Percentiles rank a stretch among this genome's conserved stretches.
Conservation (phyloP, 108 stramenopile species). For the Conticribra weissflogii region DNA sequence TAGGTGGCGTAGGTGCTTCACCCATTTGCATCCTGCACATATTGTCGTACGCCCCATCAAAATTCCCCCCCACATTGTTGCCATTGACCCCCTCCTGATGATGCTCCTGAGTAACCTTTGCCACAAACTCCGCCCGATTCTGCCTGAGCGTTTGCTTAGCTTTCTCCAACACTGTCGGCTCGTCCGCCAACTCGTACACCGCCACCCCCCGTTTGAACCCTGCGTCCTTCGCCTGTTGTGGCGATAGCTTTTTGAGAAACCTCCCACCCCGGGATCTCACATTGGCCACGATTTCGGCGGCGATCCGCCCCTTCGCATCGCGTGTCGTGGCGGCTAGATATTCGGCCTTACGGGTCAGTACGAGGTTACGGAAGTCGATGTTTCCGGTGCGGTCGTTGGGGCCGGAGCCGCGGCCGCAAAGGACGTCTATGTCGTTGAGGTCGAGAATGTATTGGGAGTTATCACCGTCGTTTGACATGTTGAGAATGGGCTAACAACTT, state of each 20-base stretch:
- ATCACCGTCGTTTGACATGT: background rate
- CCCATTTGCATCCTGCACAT: background rate
- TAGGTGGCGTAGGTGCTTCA: background rate
- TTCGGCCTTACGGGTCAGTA: constrained; percentile 33
- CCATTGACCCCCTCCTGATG: constrained; percentile 4
- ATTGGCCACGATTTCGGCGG: constrained; percentile 29
- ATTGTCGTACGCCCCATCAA: background rate
- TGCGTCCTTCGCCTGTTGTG: constrained; percentile 25
- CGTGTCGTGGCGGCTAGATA: constrained; percentile 48
- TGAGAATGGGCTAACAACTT: background rate
- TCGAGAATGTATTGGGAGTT: constrained; percentile 24
- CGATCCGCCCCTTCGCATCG: constrained; percentile 47
- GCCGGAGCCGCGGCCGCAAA: constrained; percentile 49
- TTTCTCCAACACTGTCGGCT: constrained; percentile 55
- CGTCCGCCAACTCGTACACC: constrained; percentile 48
- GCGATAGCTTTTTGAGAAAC: constrained; percentile 49
- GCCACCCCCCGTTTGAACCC: constrained; percentile 22
- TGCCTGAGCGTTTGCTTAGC: constrained; percentile 59
- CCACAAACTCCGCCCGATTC: constrained; percentile 41
- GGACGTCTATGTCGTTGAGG: constrained; percentile 33
- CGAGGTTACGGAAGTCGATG: constrained; percentile 33
- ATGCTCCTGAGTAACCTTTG: background rate
- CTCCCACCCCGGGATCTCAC: constrained; percentile 49
- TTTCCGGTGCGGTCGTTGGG: constrained; percentile 46
- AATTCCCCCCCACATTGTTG: background rate